Evolutionary conservation across 495 filamentous ascomycete genomes (phyloP).

Genomic region (Xylaria cubensis): DNA sequence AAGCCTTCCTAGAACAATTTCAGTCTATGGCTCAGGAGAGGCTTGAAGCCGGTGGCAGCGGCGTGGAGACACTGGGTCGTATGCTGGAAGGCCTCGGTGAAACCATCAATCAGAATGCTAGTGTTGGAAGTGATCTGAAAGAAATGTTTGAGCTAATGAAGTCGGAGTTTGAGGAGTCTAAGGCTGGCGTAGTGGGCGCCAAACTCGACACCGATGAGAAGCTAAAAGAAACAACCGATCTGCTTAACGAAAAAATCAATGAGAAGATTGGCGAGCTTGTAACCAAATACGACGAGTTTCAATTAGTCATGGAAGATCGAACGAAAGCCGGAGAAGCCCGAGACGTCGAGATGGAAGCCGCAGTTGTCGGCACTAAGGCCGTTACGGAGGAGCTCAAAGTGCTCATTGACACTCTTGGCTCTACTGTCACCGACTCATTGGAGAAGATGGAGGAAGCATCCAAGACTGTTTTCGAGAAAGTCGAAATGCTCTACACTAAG

Average conservation of each 20-base stretch:
- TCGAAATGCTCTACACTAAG: conserved; percentile 77
- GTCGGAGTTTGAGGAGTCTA: conserved; percentile 79
- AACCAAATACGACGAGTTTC: conserved; percentile 82
- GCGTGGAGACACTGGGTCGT: conserved; percentile 58
- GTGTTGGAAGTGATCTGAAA: conserved; percentile 68
- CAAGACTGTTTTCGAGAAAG: conserved; percentile 77
- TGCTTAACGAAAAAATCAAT: conserved; percentile 76
- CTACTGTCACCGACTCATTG: conserved; percentile 79
- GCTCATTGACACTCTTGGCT: conserved; percentile 82
- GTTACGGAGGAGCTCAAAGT: conserved; percentile 85
- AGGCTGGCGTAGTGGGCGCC: conserved; percentile 68
- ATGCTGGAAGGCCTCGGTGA: conserved; percentile 68
- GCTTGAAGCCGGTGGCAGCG: conserved; percentile 57
- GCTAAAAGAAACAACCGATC: conserved; percentile 71
- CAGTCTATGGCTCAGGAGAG: conserved; percentile 53
- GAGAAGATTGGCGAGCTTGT: conserved; percentile 79
- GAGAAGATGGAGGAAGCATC: conserved; percentile 86
- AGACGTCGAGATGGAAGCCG: conserved; percentile 69
- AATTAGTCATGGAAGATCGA: conserved; percentile 71
- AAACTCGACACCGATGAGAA: conserved; percentile 81
- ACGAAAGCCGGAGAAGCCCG: conserved; percentile 70
- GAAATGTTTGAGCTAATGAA: conserved; percentile 81
- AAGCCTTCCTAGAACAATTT: conserved; percentile 58
- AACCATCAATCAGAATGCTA: conserved; percentile 62
- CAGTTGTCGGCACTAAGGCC: conserved; percentile 72